Percentiles rank a stretch among this genome's conserved stretches.
Evolutionary conservation across 768 basidiomycete species (phyloP).

Genomic region (Termitomyces sp.): DNA sequence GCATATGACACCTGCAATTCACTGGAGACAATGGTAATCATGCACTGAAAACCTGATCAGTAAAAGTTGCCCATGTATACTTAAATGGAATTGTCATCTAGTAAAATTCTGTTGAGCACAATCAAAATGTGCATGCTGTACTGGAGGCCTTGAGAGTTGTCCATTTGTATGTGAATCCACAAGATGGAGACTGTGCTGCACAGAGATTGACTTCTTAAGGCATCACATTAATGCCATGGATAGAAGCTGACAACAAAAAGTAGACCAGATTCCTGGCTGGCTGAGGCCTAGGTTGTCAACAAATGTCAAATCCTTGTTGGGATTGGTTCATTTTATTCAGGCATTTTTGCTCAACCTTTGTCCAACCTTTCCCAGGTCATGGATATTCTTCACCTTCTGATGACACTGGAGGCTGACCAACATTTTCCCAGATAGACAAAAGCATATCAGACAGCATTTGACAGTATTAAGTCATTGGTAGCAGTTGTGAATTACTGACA

Average conservation of each 20-base stretch:
- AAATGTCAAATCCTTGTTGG: background rate
- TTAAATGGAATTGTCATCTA: constrained; percentile 27
- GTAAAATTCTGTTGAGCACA: too few species aligned
- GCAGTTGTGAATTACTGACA: too few species aligned
- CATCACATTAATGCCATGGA: background rate
- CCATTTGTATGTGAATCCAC: too few species aligned
- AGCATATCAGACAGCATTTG: too few species aligned
- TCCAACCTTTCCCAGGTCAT: background rate
- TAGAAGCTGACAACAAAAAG: background rate
- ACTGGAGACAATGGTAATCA: constrained; percentile 28
- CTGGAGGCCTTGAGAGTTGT: too few species aligned
- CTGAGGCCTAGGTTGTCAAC: background rate
- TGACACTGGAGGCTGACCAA: background rate
- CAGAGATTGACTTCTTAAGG: background rate
- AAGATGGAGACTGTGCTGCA: background rate
- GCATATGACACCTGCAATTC: constrained; percentile 26
- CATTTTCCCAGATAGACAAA: background rate
- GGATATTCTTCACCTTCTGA: background rate
- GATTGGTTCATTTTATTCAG: background rate
- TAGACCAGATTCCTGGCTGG: background rate
- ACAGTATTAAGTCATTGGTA: too few species aligned
- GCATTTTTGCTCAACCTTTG: background rate
- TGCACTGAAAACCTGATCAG: constrained; percentile 27
- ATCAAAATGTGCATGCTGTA: background rate
- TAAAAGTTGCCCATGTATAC: constrained; percentile 35